Evolutionary conservation across 2,329 filamentous ascomycete species (phyloP).

Genomic region (Aspergillus oerlinghausenensis): DNA sequence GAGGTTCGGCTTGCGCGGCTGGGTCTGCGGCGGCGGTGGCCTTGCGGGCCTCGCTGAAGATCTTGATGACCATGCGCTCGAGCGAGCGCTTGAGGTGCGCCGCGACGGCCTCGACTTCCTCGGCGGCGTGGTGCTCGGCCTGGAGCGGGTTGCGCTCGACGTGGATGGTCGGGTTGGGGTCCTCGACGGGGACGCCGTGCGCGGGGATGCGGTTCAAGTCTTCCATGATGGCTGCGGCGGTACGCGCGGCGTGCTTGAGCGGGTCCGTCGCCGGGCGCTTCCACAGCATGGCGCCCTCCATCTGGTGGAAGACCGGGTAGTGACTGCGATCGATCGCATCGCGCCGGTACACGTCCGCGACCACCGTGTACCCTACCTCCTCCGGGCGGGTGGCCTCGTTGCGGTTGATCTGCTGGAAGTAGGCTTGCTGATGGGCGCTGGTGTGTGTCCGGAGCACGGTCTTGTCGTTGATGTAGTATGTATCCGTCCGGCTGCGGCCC

Average conservation of each 20-base stretch:
- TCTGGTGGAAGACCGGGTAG: conserved; percentile 97
- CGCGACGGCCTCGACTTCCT: conserved; percentile 76
- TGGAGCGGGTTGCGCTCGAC: conserved; percentile 80
- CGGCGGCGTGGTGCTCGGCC: conserved; percentile 60
- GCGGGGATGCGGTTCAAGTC: conserved; percentile 68
- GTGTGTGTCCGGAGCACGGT: conserved; percentile 91
- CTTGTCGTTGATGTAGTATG: conserved; percentile 85
- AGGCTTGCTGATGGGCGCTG: conserved; percentile 85
- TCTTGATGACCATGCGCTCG: conserved; percentile 82
- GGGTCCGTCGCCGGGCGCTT: conserved; percentile 51
- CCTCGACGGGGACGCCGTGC: conserved; percentile 73
- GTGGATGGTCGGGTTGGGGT: conserved; percentile 75
- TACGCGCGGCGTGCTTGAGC: conserved; percentile 35
- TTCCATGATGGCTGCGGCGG: conserved; percentile 59
- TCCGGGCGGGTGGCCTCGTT: conserved; percentile 32
- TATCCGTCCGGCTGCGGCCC: conserved; percentile 81
- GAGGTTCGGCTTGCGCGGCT: conserved; percentile 60
- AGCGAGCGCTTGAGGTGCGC: conserved; percentile 84
- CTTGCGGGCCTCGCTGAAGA: conserved; percentile 73
- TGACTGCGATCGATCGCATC: conserved; percentile 94
- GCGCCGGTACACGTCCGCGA: conserved; percentile 89
- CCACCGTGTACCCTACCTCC: conserved; percentile 75
- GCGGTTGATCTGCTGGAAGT: conserved; percentile 61
- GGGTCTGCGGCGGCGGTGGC: conserved; percentile 58
- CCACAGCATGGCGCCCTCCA: conserved; percentile 94